phyloP scores from a whole-genome alignment of 495 filamentous ascomycete genomes.

The Penicillium crystallinum region DNA sequence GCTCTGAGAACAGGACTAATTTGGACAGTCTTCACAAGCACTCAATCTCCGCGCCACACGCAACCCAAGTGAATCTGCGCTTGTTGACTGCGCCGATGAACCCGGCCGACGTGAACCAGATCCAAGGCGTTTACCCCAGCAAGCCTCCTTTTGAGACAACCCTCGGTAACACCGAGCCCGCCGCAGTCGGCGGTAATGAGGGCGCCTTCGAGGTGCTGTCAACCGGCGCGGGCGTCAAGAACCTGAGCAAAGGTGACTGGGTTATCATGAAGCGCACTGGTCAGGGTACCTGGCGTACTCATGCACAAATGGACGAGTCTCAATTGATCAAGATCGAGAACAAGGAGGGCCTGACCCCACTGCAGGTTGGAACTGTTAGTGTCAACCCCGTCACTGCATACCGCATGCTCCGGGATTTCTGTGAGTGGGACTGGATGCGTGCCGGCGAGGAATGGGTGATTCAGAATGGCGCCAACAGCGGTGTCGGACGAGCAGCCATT shows the following conservation, averaged over 20 bases:
- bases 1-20: neutral
- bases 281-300: slow-evolving; percentile 91
- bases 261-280: slow-evolving; percentile 76
- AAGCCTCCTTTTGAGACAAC: slow-evolving; percentile 66
- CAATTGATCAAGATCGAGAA: slow-evolving; percentile 62
- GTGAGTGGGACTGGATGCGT: slow-evolving; percentile 49
- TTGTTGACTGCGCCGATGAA: slow-evolving; percentile 90
- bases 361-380: slow-evolving; percentile 77
- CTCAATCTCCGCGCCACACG: slow-evolving; percentile 68
- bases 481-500: slow-evolving; percentile 83
- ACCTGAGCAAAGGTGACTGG: slow-evolving; percentile 72
- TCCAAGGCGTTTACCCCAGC: slow-evolving; percentile 93
- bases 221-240: slow-evolving; percentile 53
- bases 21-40: slow-evolving; percentile 64
- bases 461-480: slow-evolving; percentile 94
- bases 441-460: slow-evolving; percentile 71
- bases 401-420: slow-evolving; percentile 85
- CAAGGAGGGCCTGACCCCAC: slow-evolving; percentile 58
- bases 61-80: slow-evolving; percentile 58
- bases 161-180: slow-evolving; percentile 68
- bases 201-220: slow-evolving; percentile 80
- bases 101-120: slow-evolving; percentile 93
- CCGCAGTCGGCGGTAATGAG: slow-evolving; percentile 82
- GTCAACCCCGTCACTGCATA: slow-evolving; percentile 94
- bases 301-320: slow-evolving; percentile 64